Conservation (phyloP, 331 rosid species). For the Malus hybrid region DNA sequence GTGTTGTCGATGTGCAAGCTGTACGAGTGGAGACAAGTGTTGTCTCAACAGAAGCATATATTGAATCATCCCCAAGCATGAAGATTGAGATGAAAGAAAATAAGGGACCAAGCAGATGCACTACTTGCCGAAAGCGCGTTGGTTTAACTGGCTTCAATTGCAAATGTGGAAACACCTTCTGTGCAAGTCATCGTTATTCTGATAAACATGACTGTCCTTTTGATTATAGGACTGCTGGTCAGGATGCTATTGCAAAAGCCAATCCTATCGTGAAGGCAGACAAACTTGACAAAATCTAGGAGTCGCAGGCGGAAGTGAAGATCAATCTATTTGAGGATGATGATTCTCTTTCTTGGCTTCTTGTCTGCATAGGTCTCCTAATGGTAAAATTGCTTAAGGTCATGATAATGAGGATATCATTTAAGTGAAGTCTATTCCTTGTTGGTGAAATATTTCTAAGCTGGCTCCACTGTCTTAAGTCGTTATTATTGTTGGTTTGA, state of each 20-base stretch:
- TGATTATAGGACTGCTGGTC: conserved; percentile 52
- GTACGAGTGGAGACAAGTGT: conserved; percentile 28
- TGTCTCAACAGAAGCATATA: conserved; percentile 16
- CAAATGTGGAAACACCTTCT: conserved; percentile 63
- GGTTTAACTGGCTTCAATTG: conserved; percentile 78
- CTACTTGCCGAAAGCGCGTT: conserved; percentile 59
- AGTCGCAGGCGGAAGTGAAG: conserved; percentile 8
- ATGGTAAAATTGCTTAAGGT: conserved; percentile 20
- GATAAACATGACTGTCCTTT: conserved; percentile 64
- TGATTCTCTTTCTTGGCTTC: conserved; percentile 23
- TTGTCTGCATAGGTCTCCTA: conserved; percentile 39
- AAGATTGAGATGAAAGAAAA: conserved; percentile 30
- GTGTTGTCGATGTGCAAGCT: conserved; percentile 24
- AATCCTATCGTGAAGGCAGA: conserved; percentile 75
- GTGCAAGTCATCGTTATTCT: conserved; percentile 59
- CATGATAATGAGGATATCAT: conserved; percentile 27
- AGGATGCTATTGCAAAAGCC: conserved; percentile 71
- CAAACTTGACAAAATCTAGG: conserved; percentile 72
- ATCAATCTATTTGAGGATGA: conserved; percentile 22
- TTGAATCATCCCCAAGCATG: conserved; percentile 29
- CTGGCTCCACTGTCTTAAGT: conserved; percentile 36
- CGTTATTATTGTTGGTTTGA: conserved; percentile 49
- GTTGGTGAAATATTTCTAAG: conserved; percentile 34
- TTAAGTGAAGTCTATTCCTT: conserved; percentile 28
- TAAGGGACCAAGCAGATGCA: conserved; percentile 54